Percentiles rank a stretch among this genome's conserved stretches.
phyloP scores from a whole-genome alignment of 305 asterid species.

The Ilex paraguariensis region DNA sequence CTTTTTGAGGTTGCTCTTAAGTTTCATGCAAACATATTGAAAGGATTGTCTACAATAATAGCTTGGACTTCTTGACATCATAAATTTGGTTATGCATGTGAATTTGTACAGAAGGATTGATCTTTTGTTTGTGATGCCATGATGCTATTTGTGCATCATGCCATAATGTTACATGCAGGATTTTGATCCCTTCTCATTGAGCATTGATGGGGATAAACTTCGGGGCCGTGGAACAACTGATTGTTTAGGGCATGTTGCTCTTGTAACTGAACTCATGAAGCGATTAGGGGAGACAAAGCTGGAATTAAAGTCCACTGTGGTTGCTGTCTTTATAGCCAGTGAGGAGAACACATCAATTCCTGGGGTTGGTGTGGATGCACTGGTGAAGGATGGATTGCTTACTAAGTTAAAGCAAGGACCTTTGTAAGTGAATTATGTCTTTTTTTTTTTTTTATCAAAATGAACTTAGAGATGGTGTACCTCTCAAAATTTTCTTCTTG shows the following conservation, averaged over 20 bases:
- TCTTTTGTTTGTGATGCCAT: neutral
- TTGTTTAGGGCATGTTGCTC: conserved; percentile 96
- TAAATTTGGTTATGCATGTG: too few relatives aligned
- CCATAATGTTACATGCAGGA: conserved; percentile 43
- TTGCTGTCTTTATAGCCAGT: conserved; percentile 95
- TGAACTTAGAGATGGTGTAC: neutral
- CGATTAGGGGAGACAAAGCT: conserved; percentile 79
- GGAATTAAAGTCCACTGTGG: conserved; percentile 68
- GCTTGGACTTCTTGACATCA: too few relatives aligned
- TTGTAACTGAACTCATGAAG: conserved; percentile 84
- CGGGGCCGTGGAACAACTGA: conserved; percentile 97
- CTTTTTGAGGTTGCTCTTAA: too few relatives aligned
- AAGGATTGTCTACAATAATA: too few relatives aligned
- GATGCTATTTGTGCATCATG: neutral
- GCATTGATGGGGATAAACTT: conserved; percentile 87
- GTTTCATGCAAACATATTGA: too few relatives aligned
- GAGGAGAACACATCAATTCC: conserved; percentile 98
- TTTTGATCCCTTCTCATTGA: conserved; percentile 84
- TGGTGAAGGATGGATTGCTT: conserved; percentile 81
- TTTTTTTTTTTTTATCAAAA: neutral
- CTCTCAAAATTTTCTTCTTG: too few relatives aligned
- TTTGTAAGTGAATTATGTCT: conserved; percentile 43
- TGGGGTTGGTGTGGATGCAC: conserved; percentile 90
- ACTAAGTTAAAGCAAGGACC: conserved; percentile 82
- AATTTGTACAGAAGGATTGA: too few relatives aligned